Conservation (phyloP, 2,329 filamentous ascomycete genomes). For the Cucurbitaria berberidis region DNA sequence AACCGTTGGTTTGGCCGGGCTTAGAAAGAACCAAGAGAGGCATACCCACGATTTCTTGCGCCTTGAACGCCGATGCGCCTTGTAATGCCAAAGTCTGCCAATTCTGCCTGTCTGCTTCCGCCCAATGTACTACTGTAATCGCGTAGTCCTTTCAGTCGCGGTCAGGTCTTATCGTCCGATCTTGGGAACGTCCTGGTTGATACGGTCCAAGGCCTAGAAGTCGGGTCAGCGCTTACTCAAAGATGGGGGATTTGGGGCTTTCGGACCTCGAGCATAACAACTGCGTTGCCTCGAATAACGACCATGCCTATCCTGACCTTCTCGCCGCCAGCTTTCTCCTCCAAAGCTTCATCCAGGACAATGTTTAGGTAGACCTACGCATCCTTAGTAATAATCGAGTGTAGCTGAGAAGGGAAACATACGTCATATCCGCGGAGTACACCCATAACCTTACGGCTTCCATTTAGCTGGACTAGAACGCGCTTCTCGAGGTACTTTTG, state of each 20-base stretch:
- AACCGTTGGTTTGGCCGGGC: slow-evolving; percentile 1
- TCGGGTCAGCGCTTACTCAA: slow-evolving; percentile 12
- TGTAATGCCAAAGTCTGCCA: slow-evolving; percentile 13
- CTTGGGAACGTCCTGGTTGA: slow-evolving; percentile 44
- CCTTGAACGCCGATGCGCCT: slow-evolving; percentile 30
- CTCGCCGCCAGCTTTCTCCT: slow-evolving; percentile 90
- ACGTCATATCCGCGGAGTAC: slow-evolving; percentile 96
- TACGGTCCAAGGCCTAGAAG: slow-evolving; percentile 43
- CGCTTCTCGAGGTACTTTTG: slow-evolving; percentile 97
- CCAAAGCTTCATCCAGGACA: slow-evolving; percentile 93
- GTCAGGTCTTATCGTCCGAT: slow-evolving; percentile 33
- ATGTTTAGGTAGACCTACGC: slow-evolving; percentile 94
- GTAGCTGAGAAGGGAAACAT: slow-evolving; percentile 44
- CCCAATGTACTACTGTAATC: not conserved
- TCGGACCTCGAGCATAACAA: slow-evolving; percentile 88
- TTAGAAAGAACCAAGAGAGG: slow-evolving; percentile 18
- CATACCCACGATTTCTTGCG: slow-evolving; percentile 26
- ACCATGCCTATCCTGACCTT: slow-evolving; percentile 93
- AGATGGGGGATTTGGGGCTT: not conserved
- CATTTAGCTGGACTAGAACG: slow-evolving; percentile 96
- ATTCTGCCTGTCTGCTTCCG: slow-evolving; percentile 3
- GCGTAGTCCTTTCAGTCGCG: slow-evolving; percentile 2
- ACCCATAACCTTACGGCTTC: slow-evolving; percentile 95
- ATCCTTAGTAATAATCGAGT: slow-evolving; percentile 1
- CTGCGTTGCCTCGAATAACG: slow-evolving; percentile 96